phyloP scores from a whole-genome alignment of 2,329 filamentous ascomycete genomes.

The Epichloe amarillans region DNA sequence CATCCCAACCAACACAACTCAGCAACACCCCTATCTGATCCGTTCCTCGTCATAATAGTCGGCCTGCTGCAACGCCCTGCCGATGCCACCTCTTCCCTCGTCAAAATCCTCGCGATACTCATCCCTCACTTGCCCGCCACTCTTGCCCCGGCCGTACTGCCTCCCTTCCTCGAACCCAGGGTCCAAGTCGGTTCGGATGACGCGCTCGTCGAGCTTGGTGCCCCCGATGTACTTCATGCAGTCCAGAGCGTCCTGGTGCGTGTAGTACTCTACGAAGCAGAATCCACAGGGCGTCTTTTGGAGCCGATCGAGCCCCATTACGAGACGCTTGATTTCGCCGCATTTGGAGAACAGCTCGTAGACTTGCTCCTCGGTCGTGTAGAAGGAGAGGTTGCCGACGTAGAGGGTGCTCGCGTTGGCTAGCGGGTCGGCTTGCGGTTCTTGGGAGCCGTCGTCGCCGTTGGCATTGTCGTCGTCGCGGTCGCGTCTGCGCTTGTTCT shows the following conservation, averaged over 20 bases:
- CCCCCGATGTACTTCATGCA: slow-evolving; percentile 99
- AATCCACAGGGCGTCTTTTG: slow-evolving; percentile 97
- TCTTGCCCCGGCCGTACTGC: slow-evolving; percentile 92
- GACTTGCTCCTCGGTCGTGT: slow-evolving; percentile 98
- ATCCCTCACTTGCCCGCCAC: slow-evolving; percentile 89
- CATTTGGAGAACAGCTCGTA: slow-evolving; percentile 94
- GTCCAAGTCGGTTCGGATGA: slow-evolving; percentile 90
- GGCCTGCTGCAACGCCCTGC: slow-evolving; percentile 51
- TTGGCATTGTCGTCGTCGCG: slow-evolving; percentile 39
- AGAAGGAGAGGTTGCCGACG: slow-evolving; percentile 95
- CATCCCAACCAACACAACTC: not conserved
- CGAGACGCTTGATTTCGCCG: slow-evolving; percentile 92
- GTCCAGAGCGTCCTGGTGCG: slow-evolving; percentile 89
- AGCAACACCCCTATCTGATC: slow-evolving; percentile 5
- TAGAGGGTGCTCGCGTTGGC: slow-evolving; percentile 88
- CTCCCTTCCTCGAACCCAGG: slow-evolving; percentile 92
- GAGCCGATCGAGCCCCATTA: slow-evolving; percentile 96
- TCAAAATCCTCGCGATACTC: slow-evolving; percentile 97
- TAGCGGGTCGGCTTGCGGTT: slow-evolving; percentile 52
- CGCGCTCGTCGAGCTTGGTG: slow-evolving; percentile 92
- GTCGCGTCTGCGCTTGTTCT: slow-evolving; percentile 63
- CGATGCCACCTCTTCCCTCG: slow-evolving; percentile 81
- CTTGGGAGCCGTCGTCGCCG: slow-evolving; percentile 25
- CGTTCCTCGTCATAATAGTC: slow-evolving; percentile 20
- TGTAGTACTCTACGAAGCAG: slow-evolving; percentile 99